Evolutionary conservation across 768 basidiomycete species (phyloP), one percentile per base, ranked within the genome.

Genomic region (Collybia mongolica): DNA sequence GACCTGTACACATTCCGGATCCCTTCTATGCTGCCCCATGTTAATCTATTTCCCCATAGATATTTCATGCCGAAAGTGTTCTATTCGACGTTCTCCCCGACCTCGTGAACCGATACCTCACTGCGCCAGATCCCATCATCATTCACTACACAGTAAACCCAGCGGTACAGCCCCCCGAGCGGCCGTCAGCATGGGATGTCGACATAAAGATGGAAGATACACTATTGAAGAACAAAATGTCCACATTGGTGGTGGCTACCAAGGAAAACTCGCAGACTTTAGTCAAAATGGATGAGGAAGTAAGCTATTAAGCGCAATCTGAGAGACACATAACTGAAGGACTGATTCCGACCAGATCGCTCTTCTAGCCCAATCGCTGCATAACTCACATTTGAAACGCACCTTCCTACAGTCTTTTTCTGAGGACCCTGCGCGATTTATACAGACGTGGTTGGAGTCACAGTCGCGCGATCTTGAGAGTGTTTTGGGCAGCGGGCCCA

Each of bases 401-500:
- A 87, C 90, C 6, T 98, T 98, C 69, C 70, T 98, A 38, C 79
- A 84, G 54, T 82, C 84, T 1, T 97, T 97, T 62, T 83, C 91
- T 11, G 72, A 80, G 0, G 82, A 93, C 43, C 91, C 95, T 6
- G 74, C 84, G 5, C 75, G 77, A 55, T 90, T 98, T 64, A 88
- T 94, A 49, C 88, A 94, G 61, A 88, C 83, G 2, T 97, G 93
- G 93, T 66, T 98, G 15, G 88, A 89, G 58, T 93, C 90, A 2
- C 95, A 98, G 65, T 90, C 93, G 41, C 80, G 92, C 12, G 95
- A 98, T 68, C 67, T 98, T 39, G 92, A 95, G 69, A 88, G 82
- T 50, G 77, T 95, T 50, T 75, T 97, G n/a, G 93, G 92, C 24
- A 91, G 88, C 63, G 93, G 92, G 1, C 83, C 88, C 2, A 85